Percentiles rank a stretch among this genome's conserved stretches.
Evolutionary conservation across 1,284 basidiomycete genomes (phyloP).

Genomic region (Tilletia walkeri): DNA sequence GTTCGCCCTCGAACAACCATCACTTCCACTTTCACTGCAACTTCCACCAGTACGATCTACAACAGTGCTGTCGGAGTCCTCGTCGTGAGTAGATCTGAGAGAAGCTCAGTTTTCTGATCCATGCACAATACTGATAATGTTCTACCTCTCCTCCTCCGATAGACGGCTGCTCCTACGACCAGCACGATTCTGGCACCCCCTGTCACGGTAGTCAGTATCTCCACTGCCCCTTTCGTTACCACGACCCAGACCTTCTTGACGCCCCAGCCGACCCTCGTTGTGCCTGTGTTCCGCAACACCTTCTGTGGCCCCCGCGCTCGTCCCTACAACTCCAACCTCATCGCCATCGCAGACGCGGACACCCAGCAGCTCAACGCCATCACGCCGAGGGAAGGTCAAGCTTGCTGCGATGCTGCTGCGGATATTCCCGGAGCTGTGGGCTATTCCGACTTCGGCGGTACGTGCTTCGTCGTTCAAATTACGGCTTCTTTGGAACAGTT

Average conservation of each 20-base stretch:
- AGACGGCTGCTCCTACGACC: constrained; percentile 2
- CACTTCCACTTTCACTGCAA: background rate
- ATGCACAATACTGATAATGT: background rate
- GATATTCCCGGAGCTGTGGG: background rate
- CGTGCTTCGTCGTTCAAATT: background rate
- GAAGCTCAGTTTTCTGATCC: background rate
- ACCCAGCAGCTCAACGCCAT: background rate
- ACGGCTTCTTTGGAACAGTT: background rate
- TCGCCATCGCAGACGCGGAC: background rate
- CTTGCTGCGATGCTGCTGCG: background rate
- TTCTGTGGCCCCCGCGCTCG: background rate
- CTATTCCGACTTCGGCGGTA: background rate
- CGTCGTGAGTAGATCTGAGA: background rate
- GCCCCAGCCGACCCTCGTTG: constrained; percentile 11
- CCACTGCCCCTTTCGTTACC: background rate
- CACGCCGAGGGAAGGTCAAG: background rate
- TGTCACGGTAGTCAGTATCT: background rate
- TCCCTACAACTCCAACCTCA: background rate
- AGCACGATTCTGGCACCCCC: background rate
- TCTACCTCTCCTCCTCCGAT: background rate
- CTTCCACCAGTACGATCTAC: constrained; percentile 5
- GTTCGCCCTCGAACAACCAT: background rate
- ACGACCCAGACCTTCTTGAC: background rate
- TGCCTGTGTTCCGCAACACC: background rate
- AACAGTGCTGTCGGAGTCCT: background rate